These are phyloP conservation scores for Chlamydomonas schloesseri DNA, from an alignment of 139 green algal genomes.

Conservation along the genomic window DNA sequence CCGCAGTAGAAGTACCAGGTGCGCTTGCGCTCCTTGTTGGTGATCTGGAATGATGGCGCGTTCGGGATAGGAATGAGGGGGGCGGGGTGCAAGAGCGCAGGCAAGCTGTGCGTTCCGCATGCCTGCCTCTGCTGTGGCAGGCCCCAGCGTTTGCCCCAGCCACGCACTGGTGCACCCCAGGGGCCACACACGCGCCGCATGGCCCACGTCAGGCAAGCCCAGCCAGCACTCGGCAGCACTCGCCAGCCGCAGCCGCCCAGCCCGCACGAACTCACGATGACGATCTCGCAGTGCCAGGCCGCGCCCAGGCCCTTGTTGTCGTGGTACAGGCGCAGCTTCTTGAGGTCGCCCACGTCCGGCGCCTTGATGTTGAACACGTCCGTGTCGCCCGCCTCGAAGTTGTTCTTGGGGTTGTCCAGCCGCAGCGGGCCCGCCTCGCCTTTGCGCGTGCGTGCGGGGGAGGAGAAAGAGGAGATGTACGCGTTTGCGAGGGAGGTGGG, in stretches of 20 bases:
- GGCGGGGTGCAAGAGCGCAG: too few species aligned
- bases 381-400: constrained; percentile 63
- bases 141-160: too few species aligned
- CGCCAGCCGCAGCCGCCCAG: too few species aligned
- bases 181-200: too few species aligned
- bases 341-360: constrained; percentile 53
- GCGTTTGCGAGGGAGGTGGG: not conserved
- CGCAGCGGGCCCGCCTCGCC: constrained; percentile 49
- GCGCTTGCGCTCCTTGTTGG: constrained; percentile 8
- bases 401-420: constrained; percentile 62
- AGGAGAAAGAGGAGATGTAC: not conserved
- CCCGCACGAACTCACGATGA: constrained; percentile 48
- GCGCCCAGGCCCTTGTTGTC: constrained; percentile 59
- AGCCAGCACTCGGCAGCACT: too few species aligned
- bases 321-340: constrained; percentile 45
- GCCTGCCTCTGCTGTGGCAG: too few species aligned
- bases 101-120: too few species aligned
- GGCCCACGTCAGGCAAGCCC: too few species aligned
- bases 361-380: constrained; percentile 62
- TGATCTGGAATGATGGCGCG: not conserved
- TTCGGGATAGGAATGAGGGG: too few species aligned
- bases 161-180: too few species aligned
- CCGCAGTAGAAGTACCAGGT: constrained; percentile 64
- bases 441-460: not conserved
- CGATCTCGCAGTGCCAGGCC: constrained; percentile 70